A percentile compares a stretch with the other conserved stretches of the same genome.
phyloP scores from a whole-genome alignment of 2,329 filamentous ascomycete species.

The Dothideomycetes sp. region DNA sequence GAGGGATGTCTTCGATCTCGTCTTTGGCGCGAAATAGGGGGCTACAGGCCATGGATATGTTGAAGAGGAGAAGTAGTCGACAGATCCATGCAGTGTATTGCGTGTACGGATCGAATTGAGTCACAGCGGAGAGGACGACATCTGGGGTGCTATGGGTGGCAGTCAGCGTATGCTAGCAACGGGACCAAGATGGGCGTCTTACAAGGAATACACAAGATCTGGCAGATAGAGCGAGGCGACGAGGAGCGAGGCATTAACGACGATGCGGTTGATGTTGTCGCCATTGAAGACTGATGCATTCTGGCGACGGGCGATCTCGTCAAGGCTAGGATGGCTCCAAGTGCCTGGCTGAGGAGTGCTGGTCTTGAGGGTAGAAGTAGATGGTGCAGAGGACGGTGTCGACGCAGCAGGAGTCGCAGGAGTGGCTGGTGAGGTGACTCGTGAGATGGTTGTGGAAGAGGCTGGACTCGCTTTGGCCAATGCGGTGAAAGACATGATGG shows the following conservation, averaged over 20 bases:
- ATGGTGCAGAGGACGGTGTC: conserved; percentile 1
- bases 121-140: conserved; percentile 1
- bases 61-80: conserved; percentile 45
- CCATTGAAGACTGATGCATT: conserved; percentile 69
- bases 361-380: not conserved
- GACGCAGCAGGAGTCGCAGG: conserved; percentile 7
- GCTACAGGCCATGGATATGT: conserved; percentile 58
- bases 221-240: conserved; percentile 36
- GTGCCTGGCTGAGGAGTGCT: conserved; percentile 42
- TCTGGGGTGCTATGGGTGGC: conserved; percentile 20
- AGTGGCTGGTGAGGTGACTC: conserved; percentile 14
- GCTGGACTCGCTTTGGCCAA: conserved; percentile 8
- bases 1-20: conserved; percentile 74
- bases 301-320: conserved; percentile 76
- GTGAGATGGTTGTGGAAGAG: not conserved
- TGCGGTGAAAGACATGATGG: conserved; percentile 17
- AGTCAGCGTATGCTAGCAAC: conserved; percentile 6
- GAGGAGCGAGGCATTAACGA: conserved; percentile 54
- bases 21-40: conserved; percentile 66
- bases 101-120: conserved; percentile 22
- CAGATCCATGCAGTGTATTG: conserved; percentile 34
- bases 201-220: conserved; percentile 9
- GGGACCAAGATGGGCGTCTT: not conserved
- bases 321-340: conserved; percentile 81
- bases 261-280: conserved; percentile 59